phyloP scores from a whole-genome alignment of 495 filamentous ascomycete species.

The Lasiosphaeria miniovina region DNA sequence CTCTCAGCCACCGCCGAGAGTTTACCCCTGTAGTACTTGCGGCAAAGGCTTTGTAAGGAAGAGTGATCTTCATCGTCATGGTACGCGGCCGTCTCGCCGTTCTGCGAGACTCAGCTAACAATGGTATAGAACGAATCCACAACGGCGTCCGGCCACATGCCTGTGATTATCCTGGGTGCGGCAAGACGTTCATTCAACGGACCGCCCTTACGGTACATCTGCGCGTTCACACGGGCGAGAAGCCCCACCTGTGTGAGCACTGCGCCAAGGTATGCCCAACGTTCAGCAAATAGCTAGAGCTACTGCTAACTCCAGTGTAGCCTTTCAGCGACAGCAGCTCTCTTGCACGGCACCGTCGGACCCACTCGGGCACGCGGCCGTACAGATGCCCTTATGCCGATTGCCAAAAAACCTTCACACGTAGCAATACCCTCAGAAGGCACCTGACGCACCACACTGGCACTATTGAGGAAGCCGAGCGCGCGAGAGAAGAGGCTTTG shows the following conservation, averaged over 20 bases:
- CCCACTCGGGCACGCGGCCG: slow-evolving; percentile 92
- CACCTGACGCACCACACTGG: slow-evolving; percentile 96
- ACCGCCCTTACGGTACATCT: slow-evolving; percentile 96
- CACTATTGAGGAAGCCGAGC: slow-evolving; percentile 89
- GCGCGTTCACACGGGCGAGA: slow-evolving; percentile 95
- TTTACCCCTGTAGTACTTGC: slow-evolving; percentile 88
- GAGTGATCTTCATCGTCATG: slow-evolving; percentile 92
- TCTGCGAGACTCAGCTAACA: slow-evolving; percentile 20
- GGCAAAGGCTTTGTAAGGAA: slow-evolving; percentile 89
- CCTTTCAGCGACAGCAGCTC: slow-evolving; percentile 99
- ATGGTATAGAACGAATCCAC: slow-evolving; percentile 82
- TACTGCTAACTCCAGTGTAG: slow-evolving; percentile 44
- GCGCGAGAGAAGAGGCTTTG: slow-evolving; percentile 65
- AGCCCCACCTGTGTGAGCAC: slow-evolving; percentile 95
- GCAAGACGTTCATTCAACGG: slow-evolving; percentile 95
- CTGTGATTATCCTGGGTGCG: slow-evolving; percentile 84
- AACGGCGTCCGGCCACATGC: slow-evolving; percentile 88
- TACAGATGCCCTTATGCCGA: slow-evolving; percentile 98
- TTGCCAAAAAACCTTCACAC: slow-evolving; percentile 97
- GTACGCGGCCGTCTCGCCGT: slow-evolving; percentile 50
- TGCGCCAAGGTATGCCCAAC: slow-evolving; percentile 78
- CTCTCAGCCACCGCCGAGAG: slow-evolving; percentile 51
- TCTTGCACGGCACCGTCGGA: slow-evolving; percentile 86
- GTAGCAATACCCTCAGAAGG: slow-evolving; percentile 88
- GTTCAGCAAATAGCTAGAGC: neutral